Evolutionary conservation across 2,329 filamentous ascomycete genomes (phyloP).

Genomic region (Stromatinia cepivora): DNA sequence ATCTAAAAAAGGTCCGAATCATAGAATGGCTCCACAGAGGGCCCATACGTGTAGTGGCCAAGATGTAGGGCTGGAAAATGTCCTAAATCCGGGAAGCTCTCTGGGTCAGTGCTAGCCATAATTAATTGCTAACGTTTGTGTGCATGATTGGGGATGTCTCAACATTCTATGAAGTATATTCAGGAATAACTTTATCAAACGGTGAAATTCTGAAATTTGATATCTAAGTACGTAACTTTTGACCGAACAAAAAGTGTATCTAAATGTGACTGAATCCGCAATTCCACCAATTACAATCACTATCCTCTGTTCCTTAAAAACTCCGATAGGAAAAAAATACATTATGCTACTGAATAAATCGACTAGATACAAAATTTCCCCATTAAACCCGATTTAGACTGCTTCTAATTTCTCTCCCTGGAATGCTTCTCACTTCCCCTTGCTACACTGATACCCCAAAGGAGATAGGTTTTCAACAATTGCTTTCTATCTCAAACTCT

Average conservation of each 20-base stretch:
- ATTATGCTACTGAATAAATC: conserved; percentile 2
- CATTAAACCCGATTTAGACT: background rate
- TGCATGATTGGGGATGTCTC: too few species aligned
- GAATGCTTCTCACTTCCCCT: background rate
- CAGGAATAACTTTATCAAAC: too few species aligned
- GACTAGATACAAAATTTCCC: background rate
- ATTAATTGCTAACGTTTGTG: background rate
- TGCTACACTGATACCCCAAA: conserved; percentile 29
- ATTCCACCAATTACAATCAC: background rate
- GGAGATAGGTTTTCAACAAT: conserved; percentile 34
- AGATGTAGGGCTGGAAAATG: background rate
- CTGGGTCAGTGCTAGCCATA: background rate
- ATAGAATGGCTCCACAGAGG: background rate
- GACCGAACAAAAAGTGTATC: background rate
- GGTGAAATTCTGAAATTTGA: background rate
- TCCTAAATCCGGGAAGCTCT: background rate
- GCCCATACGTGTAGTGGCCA: background rate
- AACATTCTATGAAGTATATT: too few species aligned
- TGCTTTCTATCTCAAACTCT: background rate
- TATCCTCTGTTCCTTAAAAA: background rate
- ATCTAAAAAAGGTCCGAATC: background rate
- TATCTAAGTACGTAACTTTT: background rate
- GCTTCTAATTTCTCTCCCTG: background rate
- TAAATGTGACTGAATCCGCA: background rate
- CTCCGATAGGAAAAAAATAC: background rate